phyloP scores from a whole-genome alignment of 768 basidiomycete genomes.

The Leccinum fibrillosum region DNA sequence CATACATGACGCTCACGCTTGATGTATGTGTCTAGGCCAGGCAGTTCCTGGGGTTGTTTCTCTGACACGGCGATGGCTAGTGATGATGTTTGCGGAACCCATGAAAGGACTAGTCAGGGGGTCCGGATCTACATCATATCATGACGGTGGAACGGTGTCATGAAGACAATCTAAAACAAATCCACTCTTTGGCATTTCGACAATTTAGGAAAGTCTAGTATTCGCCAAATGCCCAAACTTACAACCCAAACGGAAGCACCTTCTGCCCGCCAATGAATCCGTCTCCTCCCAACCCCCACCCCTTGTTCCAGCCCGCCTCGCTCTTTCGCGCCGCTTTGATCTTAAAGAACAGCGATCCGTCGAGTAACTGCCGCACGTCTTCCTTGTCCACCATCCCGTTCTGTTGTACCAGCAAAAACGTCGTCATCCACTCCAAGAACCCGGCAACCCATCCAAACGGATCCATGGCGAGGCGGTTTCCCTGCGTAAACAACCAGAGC shows the following conservation, averaged over 20 bases:
- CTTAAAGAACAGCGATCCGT: slow-evolving; percentile 39
- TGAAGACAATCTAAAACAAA: not conserved
- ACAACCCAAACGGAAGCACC: slow-evolving; percentile 29
- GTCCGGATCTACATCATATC: not conserved
- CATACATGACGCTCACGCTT: not conserved
- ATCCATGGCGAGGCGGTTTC: slow-evolving; percentile 35
- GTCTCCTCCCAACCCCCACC: slow-evolving; percentile 30
- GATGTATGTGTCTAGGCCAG: not conserved
- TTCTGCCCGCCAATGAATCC: slow-evolving; percentile 31
- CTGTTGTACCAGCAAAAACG: slow-evolving; percentile 38
- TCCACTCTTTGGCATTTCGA: not conserved
- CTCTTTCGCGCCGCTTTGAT: slow-evolving; percentile 23
- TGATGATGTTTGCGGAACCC: slow-evolving; percentile 19
- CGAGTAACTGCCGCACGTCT: slow-evolving; percentile 39
- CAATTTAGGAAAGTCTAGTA: slow-evolving; percentile 3
- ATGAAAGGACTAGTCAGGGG: not conserved
- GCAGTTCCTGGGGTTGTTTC: not conserved
- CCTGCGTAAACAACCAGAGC: slow-evolving; percentile 30
- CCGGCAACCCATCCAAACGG: slow-evolving; percentile 36
- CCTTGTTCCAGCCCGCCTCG: slow-evolving; percentile 27
- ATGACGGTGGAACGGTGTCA: not conserved
- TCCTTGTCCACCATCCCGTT: slow-evolving; percentile 41
- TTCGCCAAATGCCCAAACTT: not conserved
- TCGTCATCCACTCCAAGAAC: slow-evolving; percentile 37
- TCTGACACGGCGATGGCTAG: not conserved